Conservation (phyloP, 306 rosid species). For the Sesbania bispinosa region DNA sequence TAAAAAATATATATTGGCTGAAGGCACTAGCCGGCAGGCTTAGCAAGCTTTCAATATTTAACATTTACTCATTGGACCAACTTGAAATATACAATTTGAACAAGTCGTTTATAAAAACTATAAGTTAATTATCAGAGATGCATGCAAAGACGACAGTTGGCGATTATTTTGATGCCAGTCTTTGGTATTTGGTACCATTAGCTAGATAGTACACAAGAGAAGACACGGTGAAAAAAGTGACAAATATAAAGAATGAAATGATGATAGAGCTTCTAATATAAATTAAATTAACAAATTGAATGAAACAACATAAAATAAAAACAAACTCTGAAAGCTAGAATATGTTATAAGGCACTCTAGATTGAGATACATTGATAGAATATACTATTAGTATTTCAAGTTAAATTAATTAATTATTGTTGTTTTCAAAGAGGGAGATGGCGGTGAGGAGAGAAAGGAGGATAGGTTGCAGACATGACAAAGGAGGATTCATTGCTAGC, state of each 20-base stretch:
- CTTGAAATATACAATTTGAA: not conserved
- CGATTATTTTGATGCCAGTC: not conserved
- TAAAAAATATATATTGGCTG: not conserved
- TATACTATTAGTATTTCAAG: not conserved
- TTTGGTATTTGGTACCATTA: not conserved
- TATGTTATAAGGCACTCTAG: not conserved
- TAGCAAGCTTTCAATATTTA: not conserved
- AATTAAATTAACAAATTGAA: constrained; percentile 18
- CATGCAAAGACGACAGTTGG: not conserved
- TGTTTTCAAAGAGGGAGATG: constrained; percentile 47
- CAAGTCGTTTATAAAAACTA: not conserved
- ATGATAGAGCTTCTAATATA: not conserved
- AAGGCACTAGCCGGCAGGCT: not conserved
- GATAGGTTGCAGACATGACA: constrained; percentile 41
- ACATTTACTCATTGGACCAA: not conserved
- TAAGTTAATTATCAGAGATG: not conserved
- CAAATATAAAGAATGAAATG: not conserved
- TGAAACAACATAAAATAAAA: constrained; percentile 7
- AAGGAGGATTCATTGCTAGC: constrained; percentile 29
- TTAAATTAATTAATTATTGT: not conserved
- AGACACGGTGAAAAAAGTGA: not conserved
- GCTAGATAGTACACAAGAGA: not conserved
- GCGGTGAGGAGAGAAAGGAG: constrained; percentile 47
- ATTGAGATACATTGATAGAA: not conserved
- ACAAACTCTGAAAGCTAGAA: not conserved